phyloP scores from a whole-genome alignment of 2,329 filamentous ascomycete genomes.

The Dothiorella sarmentorum region DNA sequence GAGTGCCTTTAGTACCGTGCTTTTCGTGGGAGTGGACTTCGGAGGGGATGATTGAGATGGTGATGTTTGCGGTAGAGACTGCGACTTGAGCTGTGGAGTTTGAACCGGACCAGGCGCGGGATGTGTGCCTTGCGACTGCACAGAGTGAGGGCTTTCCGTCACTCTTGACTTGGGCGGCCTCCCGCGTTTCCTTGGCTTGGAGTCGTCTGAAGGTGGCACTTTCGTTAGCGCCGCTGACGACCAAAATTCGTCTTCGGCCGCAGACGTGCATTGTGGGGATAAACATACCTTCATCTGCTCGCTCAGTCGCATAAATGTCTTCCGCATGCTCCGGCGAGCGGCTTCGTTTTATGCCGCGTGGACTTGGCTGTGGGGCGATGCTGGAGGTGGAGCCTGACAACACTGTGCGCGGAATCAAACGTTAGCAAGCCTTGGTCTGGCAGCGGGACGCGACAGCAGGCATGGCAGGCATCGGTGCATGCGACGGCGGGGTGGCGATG shows the following conservation, averaged over 20 bases:
- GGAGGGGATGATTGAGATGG: conserved; percentile 63
- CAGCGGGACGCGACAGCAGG: not conserved
- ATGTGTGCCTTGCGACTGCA: conserved; percentile 52
- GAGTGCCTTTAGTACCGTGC: conserved; percentile 79
- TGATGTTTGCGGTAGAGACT: conserved; percentile 48
- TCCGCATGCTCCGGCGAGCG: conserved; percentile 39
- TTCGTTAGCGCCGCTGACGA: conserved; percentile 12
- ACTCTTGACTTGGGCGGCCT: conserved; percentile 61
- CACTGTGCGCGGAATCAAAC: conserved; percentile 23
- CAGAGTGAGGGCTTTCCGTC: conserved; percentile 56
- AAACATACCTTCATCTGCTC: conserved; percentile 31
- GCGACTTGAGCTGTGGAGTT: conserved; percentile 54
- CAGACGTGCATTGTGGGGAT: not conserved
- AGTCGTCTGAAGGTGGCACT: conserved; percentile 26
- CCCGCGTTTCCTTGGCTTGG: conserved; percentile 43
- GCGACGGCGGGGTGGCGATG: not conserved
- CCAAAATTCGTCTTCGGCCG: not conserved
- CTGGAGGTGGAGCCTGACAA: conserved; percentile 30
- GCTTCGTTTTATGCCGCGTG: conserved; percentile 40
- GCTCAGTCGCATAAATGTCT: conserved; percentile 32
- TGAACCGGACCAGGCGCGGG: conserved; percentile 44
- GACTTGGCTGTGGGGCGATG: conserved; percentile 33
- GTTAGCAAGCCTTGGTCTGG: not conserved
- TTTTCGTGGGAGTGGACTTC: conserved; percentile 77
- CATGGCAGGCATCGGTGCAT: not conserved